A percentile compares a stretch with the other conserved stretches of the same genome.
Conservation (phyloP, 2,329 filamentous ascomycete species). For the Fusarium pilosicola region DNA sequence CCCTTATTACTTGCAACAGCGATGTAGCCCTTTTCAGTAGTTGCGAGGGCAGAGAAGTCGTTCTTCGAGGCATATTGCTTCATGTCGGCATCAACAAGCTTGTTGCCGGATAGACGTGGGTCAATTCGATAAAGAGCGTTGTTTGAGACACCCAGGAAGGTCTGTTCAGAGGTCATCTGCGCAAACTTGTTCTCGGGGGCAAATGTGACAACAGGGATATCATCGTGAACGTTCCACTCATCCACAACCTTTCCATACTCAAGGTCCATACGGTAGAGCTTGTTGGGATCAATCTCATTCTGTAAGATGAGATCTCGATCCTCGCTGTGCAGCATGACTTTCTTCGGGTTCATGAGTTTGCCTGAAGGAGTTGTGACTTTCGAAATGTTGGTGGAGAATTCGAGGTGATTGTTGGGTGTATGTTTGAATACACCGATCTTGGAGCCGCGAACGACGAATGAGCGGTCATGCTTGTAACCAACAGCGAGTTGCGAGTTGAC, state of each 20-base stretch:
- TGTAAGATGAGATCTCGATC: slow-evolving; percentile 92
- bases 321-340: slow-evolving; percentile 94
- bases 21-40: slow-evolving; percentile 95
- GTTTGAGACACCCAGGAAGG: slow-evolving; percentile 90
- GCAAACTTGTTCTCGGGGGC: slow-evolving; percentile 97
- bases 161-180: slow-evolving; percentile 95
- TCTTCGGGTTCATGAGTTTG: slow-evolving; percentile 90
- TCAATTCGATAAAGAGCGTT: slow-evolving; percentile 96
- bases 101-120: slow-evolving; percentile 87
- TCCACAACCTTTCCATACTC: slow-evolving; percentile 98
- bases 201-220: slow-evolving; percentile 92
- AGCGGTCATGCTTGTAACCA: slow-evolving; percentile 95
- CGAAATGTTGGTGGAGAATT: slow-evolving; percentile 97
- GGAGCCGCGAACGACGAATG: slow-evolving; percentile 94
- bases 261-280: slow-evolving; percentile 95
- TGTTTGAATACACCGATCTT: slow-evolving; percentile 99
- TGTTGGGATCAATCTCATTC: slow-evolving; percentile 84
- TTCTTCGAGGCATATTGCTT: slow-evolving; percentile 99
- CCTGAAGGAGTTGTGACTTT: slow-evolving; percentile 91
- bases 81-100: slow-evolving; percentile 90
- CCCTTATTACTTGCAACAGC: slow-evolving; percentile 98
- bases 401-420: slow-evolving; percentile 87
- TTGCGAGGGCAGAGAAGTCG: slow-evolving; percentile 93
- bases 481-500: slow-evolving; percentile 95
- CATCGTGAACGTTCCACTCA: slow-evolving; percentile 98